Conservation (phyloP, 345 rosid species). For the Lumnitzera littorea region DNA sequence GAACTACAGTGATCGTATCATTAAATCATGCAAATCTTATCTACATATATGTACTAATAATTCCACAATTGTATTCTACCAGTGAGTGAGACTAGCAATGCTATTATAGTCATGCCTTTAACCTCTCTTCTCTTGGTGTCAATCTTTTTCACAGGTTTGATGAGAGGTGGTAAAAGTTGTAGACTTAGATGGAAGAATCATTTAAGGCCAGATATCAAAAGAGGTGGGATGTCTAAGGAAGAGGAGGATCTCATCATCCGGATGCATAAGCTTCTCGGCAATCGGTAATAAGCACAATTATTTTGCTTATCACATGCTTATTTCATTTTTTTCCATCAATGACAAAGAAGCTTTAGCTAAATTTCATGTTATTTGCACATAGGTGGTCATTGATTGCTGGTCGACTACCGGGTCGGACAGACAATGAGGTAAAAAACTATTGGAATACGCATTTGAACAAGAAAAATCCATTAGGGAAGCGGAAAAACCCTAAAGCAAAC, state of each 20-base stretch:
- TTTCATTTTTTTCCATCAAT: not conserved
- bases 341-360: not conserved
- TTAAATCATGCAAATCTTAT: too few relatives aligned
- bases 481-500: conserved; percentile 16
- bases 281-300: conserved; percentile 30
- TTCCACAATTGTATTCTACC: too few relatives aligned
- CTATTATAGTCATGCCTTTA: too few relatives aligned
- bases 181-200: conserved; percentile 85
- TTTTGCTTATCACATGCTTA: not conserved
- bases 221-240: conserved; percentile 66
- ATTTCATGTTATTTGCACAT: not conserved
- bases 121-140: too few relatives aligned
- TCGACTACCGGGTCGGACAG: conserved; percentile 84
- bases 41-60: too few relatives aligned
- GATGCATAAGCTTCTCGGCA: conserved; percentile 87
- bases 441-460: conserved; percentile 92
- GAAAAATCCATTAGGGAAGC: conserved; percentile 27
- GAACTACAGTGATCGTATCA: too few relatives aligned
- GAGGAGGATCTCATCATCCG: conserved; percentile 84
- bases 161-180: conserved; percentile 85
- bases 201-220: conserved; percentile 70
- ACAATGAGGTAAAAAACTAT: conserved; percentile 84
- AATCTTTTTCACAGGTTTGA: conserved; percentile 34
- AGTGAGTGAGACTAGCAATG: too few relatives aligned
- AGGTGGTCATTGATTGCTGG: conserved; percentile 89